Conservation (phyloP, 805 yeast species). For the Cyberlindnera xylosilytica region DNA sequence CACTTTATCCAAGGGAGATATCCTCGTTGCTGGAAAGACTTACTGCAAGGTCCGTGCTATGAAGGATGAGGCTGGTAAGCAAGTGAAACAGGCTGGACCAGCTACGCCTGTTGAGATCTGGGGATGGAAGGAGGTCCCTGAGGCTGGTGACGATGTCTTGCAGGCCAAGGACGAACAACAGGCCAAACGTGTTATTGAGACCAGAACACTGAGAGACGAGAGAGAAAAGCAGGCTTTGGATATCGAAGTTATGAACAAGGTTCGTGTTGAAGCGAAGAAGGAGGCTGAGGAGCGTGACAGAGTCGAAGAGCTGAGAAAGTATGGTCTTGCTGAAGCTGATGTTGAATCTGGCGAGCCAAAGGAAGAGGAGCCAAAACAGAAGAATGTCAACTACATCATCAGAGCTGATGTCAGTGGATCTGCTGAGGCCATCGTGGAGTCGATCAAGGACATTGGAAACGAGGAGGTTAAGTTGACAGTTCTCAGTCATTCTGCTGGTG, state of each 20-base stretch:
- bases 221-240: constrained; percentile 58
- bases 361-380: constrained; percentile 25
- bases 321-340: constrained; percentile 51
- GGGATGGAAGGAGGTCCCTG: constrained; percentile 94
- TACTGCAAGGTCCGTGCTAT: constrained; percentile 82
- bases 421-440: constrained; percentile 86
- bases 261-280: constrained; percentile 52
- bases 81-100: constrained; percentile 68
- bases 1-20: constrained; percentile 60
- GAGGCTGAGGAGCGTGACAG: constrained; percentile 51
- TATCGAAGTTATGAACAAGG: constrained; percentile 68
- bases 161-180: constrained; percentile 70
- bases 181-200: constrained; percentile 72
- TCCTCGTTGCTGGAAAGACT: constrained; percentile 83
- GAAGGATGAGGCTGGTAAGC: constrained; percentile 68
- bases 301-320: constrained; percentile 52
- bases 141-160: constrained; percentile 81
- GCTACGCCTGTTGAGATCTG: constrained; percentile 86
- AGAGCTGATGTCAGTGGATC: constrained; percentile 95
- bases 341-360: constrained; percentile 22
- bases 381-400: constrained; percentile 58
- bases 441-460: constrained; percentile 80
- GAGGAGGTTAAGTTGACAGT: constrained; percentile 75
- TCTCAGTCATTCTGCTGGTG: constrained; percentile 73
- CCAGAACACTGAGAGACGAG: constrained; percentile 58